Base-by-base conservation (phyloP, 257 asterid genomes). In the Parsonsia alboflavescens region DNA sequence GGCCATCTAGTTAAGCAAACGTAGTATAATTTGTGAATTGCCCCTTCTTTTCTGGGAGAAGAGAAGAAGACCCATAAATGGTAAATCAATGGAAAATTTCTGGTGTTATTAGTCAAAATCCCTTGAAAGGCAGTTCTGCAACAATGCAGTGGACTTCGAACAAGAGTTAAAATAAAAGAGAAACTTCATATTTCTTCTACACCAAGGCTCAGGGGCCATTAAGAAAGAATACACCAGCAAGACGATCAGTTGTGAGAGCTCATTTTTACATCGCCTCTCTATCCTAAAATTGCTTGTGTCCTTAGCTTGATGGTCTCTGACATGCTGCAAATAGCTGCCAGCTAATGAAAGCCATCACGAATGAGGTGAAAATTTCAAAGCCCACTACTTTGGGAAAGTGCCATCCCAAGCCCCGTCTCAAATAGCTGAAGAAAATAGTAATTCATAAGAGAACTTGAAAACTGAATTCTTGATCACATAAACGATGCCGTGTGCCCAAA, bases 271-370 rank as follows among this genome's bases (percentile, higher is more conserved):
- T 64, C 26, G 45, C 64, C 45, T 13, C 22, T 33, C 54, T 49
- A 33, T 6, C 46, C 2, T 24, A 22, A 13, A n/a, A 68, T 19
- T n/a, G 10, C 62, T 45, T 7, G 39, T 8, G 70, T 59, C 28
- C 58, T 88, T 86, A 86, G 74, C 71, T 88, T 30, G 95, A 94
- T 4, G 93, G 95, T 82, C 91, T 90, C 83, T 95, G 99, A 82
- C 99, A 92, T 59, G 93, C 92, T 22, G 86, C 73, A 76, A 89
- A 91, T 58, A 95, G 82, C 80, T 95, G 99, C 98, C 98, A 95
- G 88, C 99, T 92, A 73, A 90, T 78, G 75, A 92, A 90, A 75
- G 99, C 98, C 95, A 92, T 89, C 69, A 76, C 82, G 87, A 95
- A 82, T 49, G 99, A 92, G 73, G 94, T 80, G 78, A 88, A 82